Base-by-base conservation (phyloP, 257 asterid genomes). In the Galeopsis tetrahit region DNA sequence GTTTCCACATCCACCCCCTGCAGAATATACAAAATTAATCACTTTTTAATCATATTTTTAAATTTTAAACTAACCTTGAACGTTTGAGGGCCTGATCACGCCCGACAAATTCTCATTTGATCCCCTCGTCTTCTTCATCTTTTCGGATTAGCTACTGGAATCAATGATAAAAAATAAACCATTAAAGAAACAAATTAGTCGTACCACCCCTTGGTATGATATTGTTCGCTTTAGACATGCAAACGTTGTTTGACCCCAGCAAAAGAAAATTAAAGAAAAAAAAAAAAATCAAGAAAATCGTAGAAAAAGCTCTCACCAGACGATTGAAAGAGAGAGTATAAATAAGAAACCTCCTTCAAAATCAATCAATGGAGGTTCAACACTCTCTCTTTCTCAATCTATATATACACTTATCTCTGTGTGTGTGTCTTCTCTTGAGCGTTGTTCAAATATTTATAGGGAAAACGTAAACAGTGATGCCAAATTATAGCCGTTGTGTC, bases 81-180 rank as follows among this genome's bases (percentile, higher is more conserved):
- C 58, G 71, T 82, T 86, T 68, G 91, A 81, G 58, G 87, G 78
- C 86, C 85, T 84, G 75, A 81, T 84, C 78, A 80, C 72, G 10
- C 68, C 85, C 5, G 74, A 73, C 39, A 74, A 73, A 63, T 89
- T 93, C 90, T 93, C 97, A 46, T 90, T 82, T 46, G 96, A 80
- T 86, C 94, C 68, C 28, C 28, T 21, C 97, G 86, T 90, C 75
- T 82, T 79, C 70, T 32, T 74, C 68, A 39, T 68, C 60, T 56
- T 73, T 33, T 64, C 32, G 6, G 63, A 39, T 11, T 14, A 61
- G 77, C 68, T 61, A 15, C 82, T 65, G 75, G 10, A 73, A 68
- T 35, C 44, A 35, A 43, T 21, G 28, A 58, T 59, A 51, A 70
- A 13, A 65, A 48, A 36, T 21, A 21, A 21, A 21, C 28, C 53